A percentile compares a stretch with the other conserved stretches of the same genome.
phyloP scores from a whole-genome alignment of 768 basidiomycete genomes.

The Exidia glandulosa region DNA sequence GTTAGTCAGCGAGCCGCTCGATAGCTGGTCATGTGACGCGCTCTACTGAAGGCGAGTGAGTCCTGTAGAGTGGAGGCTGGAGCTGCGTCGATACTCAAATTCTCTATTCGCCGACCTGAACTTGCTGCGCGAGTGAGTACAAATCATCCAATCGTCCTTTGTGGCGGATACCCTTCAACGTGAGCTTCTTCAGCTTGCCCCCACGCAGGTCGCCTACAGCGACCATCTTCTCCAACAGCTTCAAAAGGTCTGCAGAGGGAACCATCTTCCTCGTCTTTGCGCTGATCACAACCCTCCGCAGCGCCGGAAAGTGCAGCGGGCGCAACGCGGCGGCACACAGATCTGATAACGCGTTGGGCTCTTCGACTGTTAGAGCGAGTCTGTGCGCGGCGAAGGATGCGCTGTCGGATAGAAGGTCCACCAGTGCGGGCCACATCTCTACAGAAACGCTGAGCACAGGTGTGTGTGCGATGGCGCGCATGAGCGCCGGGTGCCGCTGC shows the following conservation, averaged over 20 bases:
- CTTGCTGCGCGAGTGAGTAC: too few relatives aligned
- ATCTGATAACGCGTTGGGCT: not conserved
- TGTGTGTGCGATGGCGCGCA: not conserved
- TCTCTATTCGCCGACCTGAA: too few relatives aligned
- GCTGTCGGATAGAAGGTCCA: not conserved
- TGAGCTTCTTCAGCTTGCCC: not conserved
- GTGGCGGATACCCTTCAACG: not conserved
- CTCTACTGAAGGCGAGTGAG: too few relatives aligned
- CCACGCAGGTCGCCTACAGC: not conserved
- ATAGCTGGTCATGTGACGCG: too few relatives aligned
- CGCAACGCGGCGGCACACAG: not conserved
- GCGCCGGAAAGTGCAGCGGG: not conserved
- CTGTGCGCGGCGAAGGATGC: not conserved
- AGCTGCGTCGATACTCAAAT: too few relatives aligned
- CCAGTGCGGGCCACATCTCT: not conserved
- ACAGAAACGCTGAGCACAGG: not conserved
- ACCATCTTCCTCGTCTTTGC: not conserved
- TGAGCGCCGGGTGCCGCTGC: not conserved
- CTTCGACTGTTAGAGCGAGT: not conserved
- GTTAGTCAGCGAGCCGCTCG: too few relatives aligned
- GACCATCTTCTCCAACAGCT: not conserved
- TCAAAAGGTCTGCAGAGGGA: not conserved
- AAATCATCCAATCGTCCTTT: not conserved
- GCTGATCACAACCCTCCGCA: not conserved
- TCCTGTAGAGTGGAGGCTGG: too few relatives aligned